Conservation (phyloP, 225 moss, liverwort and hornwort species). For the Neckera pumila region DNA sequence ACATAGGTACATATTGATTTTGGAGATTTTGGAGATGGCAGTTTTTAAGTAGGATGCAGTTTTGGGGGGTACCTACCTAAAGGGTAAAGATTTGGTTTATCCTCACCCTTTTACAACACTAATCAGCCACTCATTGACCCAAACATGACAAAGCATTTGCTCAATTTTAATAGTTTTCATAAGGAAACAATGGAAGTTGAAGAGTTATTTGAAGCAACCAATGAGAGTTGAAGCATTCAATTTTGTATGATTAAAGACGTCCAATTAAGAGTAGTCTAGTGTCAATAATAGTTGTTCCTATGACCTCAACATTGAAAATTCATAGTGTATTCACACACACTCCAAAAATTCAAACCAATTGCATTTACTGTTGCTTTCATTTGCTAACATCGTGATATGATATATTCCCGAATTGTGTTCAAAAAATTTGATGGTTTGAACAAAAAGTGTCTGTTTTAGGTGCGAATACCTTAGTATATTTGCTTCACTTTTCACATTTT, state of each 20-base stretch:
- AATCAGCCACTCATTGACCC: fast-evolving
- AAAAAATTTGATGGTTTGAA: neutral
- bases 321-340: fast-evolving
- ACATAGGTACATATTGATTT: neutral
- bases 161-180: neutral
- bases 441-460: neutral
- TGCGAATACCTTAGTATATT: fast-evolving
- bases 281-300: neutral
- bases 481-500: neutral
- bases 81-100: neutral
- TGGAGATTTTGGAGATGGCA: neutral
- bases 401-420: neutral
- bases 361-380: neutral
- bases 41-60: neutral
- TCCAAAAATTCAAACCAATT: neutral
- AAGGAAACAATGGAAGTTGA: neutral
- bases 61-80: neutral
- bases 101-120: neutral
- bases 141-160: neutral
- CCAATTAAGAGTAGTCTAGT: fast-evolving
- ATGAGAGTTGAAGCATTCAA: neutral
- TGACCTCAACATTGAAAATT: neutral
- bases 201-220: neutral
- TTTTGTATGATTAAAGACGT: neutral
- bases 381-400: neutral